A percentile compares a stretch with the other conserved stretches of the same genome.
phyloP scores from a whole-genome alignment of 1,284 basidiomycete genomes.

The Coriolopsis trogii region DNA sequence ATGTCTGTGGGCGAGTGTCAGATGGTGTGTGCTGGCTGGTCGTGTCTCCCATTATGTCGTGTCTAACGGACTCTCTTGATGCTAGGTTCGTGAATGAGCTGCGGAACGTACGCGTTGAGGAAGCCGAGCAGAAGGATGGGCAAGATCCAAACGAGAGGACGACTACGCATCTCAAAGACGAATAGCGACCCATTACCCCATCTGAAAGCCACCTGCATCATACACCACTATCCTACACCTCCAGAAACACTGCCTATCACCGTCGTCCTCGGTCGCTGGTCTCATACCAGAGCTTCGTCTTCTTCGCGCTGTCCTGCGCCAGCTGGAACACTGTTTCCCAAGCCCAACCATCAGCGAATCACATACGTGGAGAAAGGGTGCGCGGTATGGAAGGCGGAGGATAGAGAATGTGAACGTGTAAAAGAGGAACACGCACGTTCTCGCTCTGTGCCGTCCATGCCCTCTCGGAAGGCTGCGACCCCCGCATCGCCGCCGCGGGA shows the following conservation, averaged over 20 bases:
- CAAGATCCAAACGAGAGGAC: not conserved
- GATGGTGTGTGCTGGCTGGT: conserved; percentile 55
- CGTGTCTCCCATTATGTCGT: not conserved
- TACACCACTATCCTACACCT: too few relatives aligned
- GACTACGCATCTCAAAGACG: conserved; percentile 19
- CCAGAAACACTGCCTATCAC: too few relatives aligned
- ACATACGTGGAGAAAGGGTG: not conserved
- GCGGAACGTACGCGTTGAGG: conserved; percentile 22
- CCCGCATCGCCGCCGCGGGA: conserved; percentile 55
- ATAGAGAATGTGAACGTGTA: not conserved
- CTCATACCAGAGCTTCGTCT: conserved; percentile 85
- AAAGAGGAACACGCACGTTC: conserved; percentile 64
- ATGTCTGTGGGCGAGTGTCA: conserved; percentile 74
- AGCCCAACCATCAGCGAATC: not conserved
- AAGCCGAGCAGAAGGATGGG: not conserved
- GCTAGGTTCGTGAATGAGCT: conserved; percentile 45
- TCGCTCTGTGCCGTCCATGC: conserved; percentile 85
- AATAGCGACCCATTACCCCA: conserved; percentile 10
- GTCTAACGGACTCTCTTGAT: not conserved
- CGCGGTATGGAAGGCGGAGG: not conserved
- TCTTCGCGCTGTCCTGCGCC: conserved; percentile 79
- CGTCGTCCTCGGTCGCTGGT: conserved; percentile 57
- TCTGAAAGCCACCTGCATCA: conserved; percentile 29
- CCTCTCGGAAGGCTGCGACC: conserved; percentile 82
- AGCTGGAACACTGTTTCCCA: conserved; percentile 70